Percentiles rank a stretch among this genome's conserved stretches.
These are phyloP conservation scores for Salvia miltiorrhiza DNA, from an alignment of 257 asterid species.

Conservation along the genomic window DNA sequence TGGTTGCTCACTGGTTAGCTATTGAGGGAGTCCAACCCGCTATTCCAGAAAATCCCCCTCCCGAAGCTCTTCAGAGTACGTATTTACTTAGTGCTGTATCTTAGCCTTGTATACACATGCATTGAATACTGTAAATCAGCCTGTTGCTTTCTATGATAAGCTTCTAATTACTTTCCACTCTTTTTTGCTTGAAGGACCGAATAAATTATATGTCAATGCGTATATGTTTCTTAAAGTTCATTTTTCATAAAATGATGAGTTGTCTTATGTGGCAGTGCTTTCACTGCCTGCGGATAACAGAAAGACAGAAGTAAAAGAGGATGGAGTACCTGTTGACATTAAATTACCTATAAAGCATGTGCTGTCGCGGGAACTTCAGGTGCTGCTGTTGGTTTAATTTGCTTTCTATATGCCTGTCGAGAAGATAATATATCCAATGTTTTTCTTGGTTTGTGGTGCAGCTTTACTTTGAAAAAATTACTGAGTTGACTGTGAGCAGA, in stretches of 20 bases:
- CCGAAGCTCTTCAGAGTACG: constrained; percentile 68
- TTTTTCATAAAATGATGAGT: constrained; percentile 13
- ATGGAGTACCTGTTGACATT: constrained; percentile 72
- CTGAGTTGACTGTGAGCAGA: constrained; percentile 73
- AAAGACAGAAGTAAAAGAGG: constrained; percentile 82
- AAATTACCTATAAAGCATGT: constrained; percentile 94
- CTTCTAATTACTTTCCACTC: background rate
- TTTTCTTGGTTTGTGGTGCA: constrained; percentile 38
- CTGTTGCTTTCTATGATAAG: background rate
- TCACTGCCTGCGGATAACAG: constrained; percentile 62
- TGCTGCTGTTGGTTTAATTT: constrained; percentile 22
- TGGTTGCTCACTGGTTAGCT: constrained; percentile 88
- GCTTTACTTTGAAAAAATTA: constrained; percentile 96
- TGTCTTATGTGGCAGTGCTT: constrained; percentile 42
- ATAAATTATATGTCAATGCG: background rate
- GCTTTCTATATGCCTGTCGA: constrained; percentile 20
- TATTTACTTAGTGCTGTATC: constrained; percentile 8
- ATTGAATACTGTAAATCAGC: background rate
- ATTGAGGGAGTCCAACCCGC: constrained; percentile 97
- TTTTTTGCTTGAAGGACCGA: background rate
- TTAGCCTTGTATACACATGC: background rate
- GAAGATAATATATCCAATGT: constrained; percentile 10
- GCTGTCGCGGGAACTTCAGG: constrained; percentile 98
- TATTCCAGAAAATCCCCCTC: constrained; percentile 93
- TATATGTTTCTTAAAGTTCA: background rate